These are phyloP conservation scores for Hemisphaericaspora xylofermentans DNA, from an alignment of 1,139 yeast species.

Conservation along the genomic window DNA sequence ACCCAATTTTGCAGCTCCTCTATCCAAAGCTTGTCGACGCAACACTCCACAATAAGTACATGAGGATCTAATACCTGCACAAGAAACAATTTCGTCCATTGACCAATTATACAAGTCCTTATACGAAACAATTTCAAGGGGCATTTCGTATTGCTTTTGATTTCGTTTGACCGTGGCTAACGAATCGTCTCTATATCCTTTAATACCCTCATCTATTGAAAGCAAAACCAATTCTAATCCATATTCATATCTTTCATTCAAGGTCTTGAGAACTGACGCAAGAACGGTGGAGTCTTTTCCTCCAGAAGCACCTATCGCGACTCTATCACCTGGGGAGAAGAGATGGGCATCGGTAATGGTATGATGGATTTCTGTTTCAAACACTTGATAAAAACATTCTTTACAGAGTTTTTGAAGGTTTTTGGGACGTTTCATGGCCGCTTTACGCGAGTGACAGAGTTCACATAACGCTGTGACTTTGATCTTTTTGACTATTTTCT, in stretches of 20 bases:
- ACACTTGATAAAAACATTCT: slow-evolving; percentile 82
- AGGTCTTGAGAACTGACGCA: slow-evolving; percentile 80
- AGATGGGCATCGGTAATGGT: slow-evolving; percentile 72
- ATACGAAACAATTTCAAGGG: slow-evolving; percentile 85
- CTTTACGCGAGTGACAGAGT: slow-evolving; percentile 80
- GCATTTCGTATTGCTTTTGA: slow-evolving; percentile 83
- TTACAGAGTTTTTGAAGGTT: slow-evolving; percentile 90
- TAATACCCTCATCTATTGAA: slow-evolving; percentile 95
- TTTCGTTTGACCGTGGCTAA: slow-evolving; percentile 94
- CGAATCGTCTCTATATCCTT: slow-evolving; percentile 96
- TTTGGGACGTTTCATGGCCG: slow-evolving; percentile 89
- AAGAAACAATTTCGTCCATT: slow-evolving; percentile 96
- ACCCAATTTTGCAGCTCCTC: slow-evolving; percentile 90
- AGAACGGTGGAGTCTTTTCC: slow-evolving; percentile 97
- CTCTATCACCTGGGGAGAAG: slow-evolving; percentile 77
- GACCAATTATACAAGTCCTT: slow-evolving; percentile 92
- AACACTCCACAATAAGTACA: slow-evolving; percentile 99
- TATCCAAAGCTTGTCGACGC: slow-evolving; percentile 91
- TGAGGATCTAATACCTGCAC: slow-evolving; percentile 91
- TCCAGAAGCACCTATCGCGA: slow-evolving; percentile 98
- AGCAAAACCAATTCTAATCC: slow-evolving; percentile 79
- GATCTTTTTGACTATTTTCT: slow-evolving; percentile 23
- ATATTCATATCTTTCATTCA: slow-evolving; percentile 85
- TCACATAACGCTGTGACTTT: slow-evolving; percentile 65
- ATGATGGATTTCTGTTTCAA: slow-evolving; percentile 93